Evolutionary conservation across 345 rosid species (phyloP).

Genomic region (Lepidium didymum): DNA sequence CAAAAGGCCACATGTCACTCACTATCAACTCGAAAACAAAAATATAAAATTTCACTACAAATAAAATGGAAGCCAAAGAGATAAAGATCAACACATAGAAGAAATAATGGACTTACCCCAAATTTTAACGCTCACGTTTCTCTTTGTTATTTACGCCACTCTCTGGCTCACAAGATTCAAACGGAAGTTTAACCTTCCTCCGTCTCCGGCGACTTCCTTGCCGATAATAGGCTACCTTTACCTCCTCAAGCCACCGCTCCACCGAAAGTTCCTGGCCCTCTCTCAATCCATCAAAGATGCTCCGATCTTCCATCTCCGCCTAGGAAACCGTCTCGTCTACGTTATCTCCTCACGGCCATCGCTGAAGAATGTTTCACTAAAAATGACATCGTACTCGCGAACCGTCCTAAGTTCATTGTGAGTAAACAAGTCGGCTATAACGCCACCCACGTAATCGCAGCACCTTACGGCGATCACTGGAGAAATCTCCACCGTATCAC

Average conservation of each 20-base stretch:
- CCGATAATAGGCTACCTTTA: conserved; percentile 19
- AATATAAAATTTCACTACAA: too few species aligned
- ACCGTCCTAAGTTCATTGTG: conserved; percentile 22
- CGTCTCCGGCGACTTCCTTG: conserved; percentile 26
- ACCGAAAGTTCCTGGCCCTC: not conserved
- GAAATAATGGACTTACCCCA: too few species aligned
- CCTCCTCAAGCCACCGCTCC: conserved; percentile 17
- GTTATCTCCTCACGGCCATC: conserved; percentile 29
- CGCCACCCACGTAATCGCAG: conserved; percentile 17
- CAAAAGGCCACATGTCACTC: too few species aligned
- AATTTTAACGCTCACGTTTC: not conserved
- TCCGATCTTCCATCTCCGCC: conserved; percentile 38
- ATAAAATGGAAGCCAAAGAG: too few species aligned
- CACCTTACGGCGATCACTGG: conserved; percentile 47
- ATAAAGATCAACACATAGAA: too few species aligned
- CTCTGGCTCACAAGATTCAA: not conserved
- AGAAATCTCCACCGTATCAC: conserved; percentile 47
- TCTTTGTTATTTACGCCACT: not conserved
- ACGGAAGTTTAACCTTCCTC: conserved; percentile 30
- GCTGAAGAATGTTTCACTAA: conserved; percentile 45
- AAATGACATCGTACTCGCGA: conserved; percentile 40
- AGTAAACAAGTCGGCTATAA: conserved; percentile 28
- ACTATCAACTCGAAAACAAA: too few species aligned
- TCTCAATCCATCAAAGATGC: conserved; percentile 20
- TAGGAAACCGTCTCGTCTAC: conserved; percentile 34